These are phyloP conservation scores for Sporisorium sorghi DNA, from an alignment of 1,284 basidiomycete species.

Conservation along the genomic window DNA sequence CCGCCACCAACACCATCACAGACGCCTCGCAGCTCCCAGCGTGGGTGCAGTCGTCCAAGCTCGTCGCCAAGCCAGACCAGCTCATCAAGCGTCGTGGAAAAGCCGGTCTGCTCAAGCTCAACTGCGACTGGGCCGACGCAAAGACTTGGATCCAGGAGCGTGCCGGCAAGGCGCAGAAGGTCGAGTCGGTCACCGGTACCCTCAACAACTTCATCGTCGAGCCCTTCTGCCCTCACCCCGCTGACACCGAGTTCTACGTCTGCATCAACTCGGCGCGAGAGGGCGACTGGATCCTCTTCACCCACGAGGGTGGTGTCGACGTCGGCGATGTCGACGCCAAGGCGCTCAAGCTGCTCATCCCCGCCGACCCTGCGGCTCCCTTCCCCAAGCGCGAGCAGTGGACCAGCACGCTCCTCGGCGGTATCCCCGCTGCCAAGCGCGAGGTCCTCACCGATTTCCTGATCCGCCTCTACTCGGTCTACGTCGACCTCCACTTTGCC, in stretches of 20 bases:
- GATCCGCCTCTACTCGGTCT: constrained; percentile 93
- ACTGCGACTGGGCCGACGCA: constrained; percentile 86
- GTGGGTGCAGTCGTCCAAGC: constrained; percentile 76
- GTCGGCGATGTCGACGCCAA: constrained; percentile 99
- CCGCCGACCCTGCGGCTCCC: constrained; percentile 82
- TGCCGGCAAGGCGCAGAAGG: constrained; percentile 94
- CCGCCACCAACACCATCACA: constrained; percentile 82
- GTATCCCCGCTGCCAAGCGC: constrained; percentile 61
- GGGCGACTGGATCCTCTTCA: constrained; percentile 97
- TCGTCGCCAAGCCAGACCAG: constrained; percentile 77
- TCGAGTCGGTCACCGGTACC: constrained; percentile 91
- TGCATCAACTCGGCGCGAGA: constrained; percentile 96
- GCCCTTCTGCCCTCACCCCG: constrained; percentile 95
- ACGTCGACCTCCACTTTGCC: constrained; percentile 85
- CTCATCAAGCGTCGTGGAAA: constrained; percentile 99
- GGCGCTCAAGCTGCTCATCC: constrained; percentile 86
- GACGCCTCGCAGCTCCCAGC: constrained; percentile 80
- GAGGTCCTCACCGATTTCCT: constrained; percentile 78
- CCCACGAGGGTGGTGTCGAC: constrained; percentile 98
- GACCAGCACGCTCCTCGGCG: constrained; percentile 59
- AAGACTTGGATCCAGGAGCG: constrained; percentile 83
- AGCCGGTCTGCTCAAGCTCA: constrained; percentile 89
- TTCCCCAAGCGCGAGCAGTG: constrained; percentile 80
- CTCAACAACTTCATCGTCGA: constrained; percentile 98
- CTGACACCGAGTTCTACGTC: constrained; percentile 96